phyloP scores from a whole-genome alignment of 2,329 filamentous ascomycete species.

The Fusarium camptoceras region DNA sequence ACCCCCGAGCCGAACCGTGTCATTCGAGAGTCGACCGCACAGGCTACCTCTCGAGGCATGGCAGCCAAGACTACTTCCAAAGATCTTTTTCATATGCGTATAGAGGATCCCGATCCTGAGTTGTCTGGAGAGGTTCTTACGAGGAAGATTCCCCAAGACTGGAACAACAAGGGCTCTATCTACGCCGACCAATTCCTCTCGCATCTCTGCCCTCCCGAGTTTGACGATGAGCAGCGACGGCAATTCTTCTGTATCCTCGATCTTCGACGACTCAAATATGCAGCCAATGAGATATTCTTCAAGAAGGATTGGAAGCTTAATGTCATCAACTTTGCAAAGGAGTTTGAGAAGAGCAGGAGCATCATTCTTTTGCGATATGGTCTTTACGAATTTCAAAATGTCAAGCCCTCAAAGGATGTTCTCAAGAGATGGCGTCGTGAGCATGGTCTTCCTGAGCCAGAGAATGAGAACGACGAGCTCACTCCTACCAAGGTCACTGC shows the following conservation, averaged over 20 bases:
- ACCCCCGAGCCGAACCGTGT: constrained; percentile 59
- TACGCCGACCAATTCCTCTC: constrained; percentile 70
- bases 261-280: constrained; percentile 70
- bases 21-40: constrained; percentile 59
- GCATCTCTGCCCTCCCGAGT: constrained; percentile 67
- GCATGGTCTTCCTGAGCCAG: constrained; percentile 64
- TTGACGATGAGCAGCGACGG: constrained; percentile 69
- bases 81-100: constrained; percentile 69
- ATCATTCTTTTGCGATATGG: constrained; percentile 71
- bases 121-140: constrained; percentile 67
- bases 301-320: constrained; percentile 74
- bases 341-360: constrained; percentile 72
- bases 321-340: constrained; percentile 71
- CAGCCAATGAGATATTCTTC: constrained; percentile 69
- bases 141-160: constrained; percentile 65
- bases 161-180: constrained; percentile 64
- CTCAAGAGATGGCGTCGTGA: constrained; percentile 69
- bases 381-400: constrained; percentile 72
- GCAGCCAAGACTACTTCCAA: constrained; percentile 61
- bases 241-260: constrained; percentile 74
- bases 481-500: constrained; percentile 51
- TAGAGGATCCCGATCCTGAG: constrained; percentile 66
- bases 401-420: constrained; percentile 68
- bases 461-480: constrained; percentile 56
- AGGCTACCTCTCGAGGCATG: constrained; percentile 63